Base-by-base conservation (phyloP, 176 grass and related monocot species). In the Aegilops longissima region DNA sequence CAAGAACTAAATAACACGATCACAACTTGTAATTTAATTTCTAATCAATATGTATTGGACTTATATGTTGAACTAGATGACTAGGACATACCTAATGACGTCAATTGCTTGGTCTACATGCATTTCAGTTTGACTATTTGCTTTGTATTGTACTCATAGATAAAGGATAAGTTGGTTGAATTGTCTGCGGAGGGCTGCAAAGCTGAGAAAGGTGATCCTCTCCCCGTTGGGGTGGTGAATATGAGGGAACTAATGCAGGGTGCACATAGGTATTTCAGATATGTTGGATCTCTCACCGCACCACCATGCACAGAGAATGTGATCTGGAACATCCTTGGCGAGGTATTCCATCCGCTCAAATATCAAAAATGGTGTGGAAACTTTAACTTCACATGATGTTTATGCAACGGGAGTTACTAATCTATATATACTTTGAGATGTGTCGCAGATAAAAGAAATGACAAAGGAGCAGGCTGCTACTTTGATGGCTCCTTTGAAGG, bases 231-330 rank as follows among this genome's bases (percentile, higher is more conserved):
- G 71, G 14, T 47, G 13, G 51, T 98, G 85, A 67, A 85, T 34
- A 86, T 68, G 82, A 92, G 54, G 12, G 84, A 92, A 35, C 9
- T 93, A 51, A 85, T 23, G 31, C 68, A 77, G 38, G 89, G 81
- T 10, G 59, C 73, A 8, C 77, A 73, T 45, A 89, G 66, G 66
- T 93, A 95, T 58, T 93, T 85, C 77, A 89, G 93, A 93, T 98
- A 95, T 66, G 29, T 64, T 33, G 91, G 91, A 79, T 92, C 95
- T 70, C 89, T 98, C 12, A 87, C 78, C 66, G 77, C 86, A 30
- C 95, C 95, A 68, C 95, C 95, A 85, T 98, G 95, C 89, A 98
- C 95, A 5, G 93, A 98, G 67, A 92, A 89, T 79, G 90, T 98
- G 59, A 87, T 93, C 36, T 98, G 93, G 93, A 88, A 89, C 85